These are phyloP conservation scores for Paramarasmius palmivorus DNA, from an alignment of 1,284 basidiomycete species.

Conservation along the genomic window DNA sequence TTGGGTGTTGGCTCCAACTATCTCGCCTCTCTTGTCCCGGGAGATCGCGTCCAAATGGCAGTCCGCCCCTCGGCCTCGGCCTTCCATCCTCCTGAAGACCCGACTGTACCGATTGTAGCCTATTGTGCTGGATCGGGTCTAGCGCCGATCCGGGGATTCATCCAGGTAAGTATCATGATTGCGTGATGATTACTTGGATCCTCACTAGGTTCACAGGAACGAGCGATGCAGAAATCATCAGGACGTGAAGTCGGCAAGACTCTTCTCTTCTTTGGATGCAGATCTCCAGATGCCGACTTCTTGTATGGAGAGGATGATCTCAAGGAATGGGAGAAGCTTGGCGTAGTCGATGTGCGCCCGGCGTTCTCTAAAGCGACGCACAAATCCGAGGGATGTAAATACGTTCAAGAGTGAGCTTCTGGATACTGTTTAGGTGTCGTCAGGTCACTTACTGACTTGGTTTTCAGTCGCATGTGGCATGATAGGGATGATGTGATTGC, in stretches of 20 bases:
- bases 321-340: conserved; percentile 41
- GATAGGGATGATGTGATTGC: conserved; percentile 38
- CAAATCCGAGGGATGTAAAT: conserved; percentile 42
- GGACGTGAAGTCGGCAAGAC: conserved; percentile 44
- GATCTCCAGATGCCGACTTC: conserved; percentile 42
- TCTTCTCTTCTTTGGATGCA: conserved; percentile 53
- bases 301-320: conserved; percentile 45
- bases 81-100: conserved; percentile 51
- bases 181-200: not conserved
- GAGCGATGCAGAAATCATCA: conserved; percentile 45
- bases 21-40: conserved; percentile 41
- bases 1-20: conserved; percentile 52
- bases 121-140: conserved; percentile 52
- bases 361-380: conserved; percentile 45
- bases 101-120: conserved; percentile 44
- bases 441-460: not conserved
- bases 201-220: conserved; percentile 34
- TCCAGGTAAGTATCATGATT: conserved; percentile 20
- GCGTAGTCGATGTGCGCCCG: conserved; percentile 49
- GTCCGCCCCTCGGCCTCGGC: conserved; percentile 41
- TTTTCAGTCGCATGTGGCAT: conserved; percentile 43
- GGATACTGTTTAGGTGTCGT: not conserved
- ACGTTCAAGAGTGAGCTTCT: conserved; percentile 48
- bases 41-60: conserved; percentile 45
- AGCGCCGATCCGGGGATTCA: conserved; percentile 55